Percentiles rank a stretch among this genome's conserved stretches.
These are phyloP conservation scores for Dendrostoma leiphaemia DNA, from an alignment of 2,329 filamentous ascomycete genomes.

Conservation along the genomic window DNA sequence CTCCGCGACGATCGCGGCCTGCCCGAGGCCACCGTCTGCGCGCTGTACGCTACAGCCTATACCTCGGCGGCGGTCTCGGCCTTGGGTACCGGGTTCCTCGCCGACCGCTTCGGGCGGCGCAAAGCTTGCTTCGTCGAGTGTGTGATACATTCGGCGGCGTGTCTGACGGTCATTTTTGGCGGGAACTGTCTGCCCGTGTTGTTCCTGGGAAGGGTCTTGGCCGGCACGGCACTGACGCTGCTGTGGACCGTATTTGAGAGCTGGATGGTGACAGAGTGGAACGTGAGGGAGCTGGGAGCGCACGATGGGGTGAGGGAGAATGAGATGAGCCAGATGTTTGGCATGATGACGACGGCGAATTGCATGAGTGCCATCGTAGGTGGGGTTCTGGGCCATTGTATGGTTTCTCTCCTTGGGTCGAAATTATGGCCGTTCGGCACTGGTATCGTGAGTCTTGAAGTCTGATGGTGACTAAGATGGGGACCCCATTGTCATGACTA, in stretches of 20 bases:
- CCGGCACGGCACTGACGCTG: slow-evolving; percentile 51
- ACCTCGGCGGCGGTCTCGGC: slow-evolving; percentile 21
- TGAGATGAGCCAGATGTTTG: slow-evolving; percentile 49
- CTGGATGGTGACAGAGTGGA: slow-evolving; percentile 58
- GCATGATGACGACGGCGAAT: slow-evolving; percentile 48
- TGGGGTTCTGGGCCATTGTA: slow-evolving; percentile 47
- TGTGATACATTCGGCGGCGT: slow-evolving; percentile 16
- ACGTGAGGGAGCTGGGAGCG: slow-evolving; percentile 40
- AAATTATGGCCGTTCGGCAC: slow-evolving; percentile 49
- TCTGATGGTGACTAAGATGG: neutral
- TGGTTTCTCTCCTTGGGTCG: slow-evolving; percentile 44
- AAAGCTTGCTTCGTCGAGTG: slow-evolving; percentile 18
- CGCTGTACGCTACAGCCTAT: slow-evolving; percentile 19
- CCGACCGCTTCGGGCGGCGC: slow-evolving; percentile 20
- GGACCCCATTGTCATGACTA: neutral
- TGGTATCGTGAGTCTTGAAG: slow-evolving; percentile 29
- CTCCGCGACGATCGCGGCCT: slow-evolving; percentile 21
- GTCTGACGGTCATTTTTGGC: slow-evolving; percentile 17
- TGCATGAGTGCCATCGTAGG: slow-evolving; percentile 51
- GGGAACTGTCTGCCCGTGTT: slow-evolving; percentile 16
- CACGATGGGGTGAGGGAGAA: slow-evolving; percentile 23
- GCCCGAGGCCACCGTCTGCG: slow-evolving; percentile 17
- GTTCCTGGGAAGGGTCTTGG: slow-evolving; percentile 40
- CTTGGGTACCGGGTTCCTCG: slow-evolving; percentile 17
- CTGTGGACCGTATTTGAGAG: slow-evolving; percentile 57